Evolutionary conservation across 768 basidiomycete genomes (phyloP), one percentile per base, ranked within the genome.

Genomic region (Jaapia argillacea): DNA sequence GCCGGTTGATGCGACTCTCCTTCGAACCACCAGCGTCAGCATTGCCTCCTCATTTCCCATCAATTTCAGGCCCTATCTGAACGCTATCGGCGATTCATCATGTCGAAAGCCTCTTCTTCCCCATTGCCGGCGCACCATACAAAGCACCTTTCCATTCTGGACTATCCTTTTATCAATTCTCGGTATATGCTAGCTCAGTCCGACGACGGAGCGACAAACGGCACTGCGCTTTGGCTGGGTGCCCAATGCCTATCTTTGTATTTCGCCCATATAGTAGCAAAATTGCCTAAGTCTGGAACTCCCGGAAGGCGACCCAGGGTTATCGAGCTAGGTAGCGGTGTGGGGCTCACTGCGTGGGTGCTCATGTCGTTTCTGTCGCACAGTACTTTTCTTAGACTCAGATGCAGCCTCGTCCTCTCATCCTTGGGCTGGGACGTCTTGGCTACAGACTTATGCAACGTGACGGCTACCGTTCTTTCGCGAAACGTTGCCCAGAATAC

Each of bases 201-300:
- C 36, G 66, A 75, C 58, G 70, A 84, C 53, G 79, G 82, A 33
- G 53, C 60, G 13, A 75, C 80, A 21, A 90, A 85, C 46, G 89
- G 89, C 14, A 89, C 86, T 2, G 76, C 84, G 2, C 75, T 91
- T 41, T 91, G 89, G 89, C 77, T 90, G 42, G 79, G 77, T 33
- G 84, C 79, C 0, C 88, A 93, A 59, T 72, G 83, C 55, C 71
- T 91, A 28, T 70, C 83, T 14, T 54, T 68, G 36, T 86, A 79
- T 55, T 67, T 88, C 24, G 62, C 69, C 16, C 59, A 68, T 38
- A 48, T 64, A 18, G 7, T 7, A 64, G 65, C 51, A 61, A 53
- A 35, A 49, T n/a, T 42, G 31, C 33, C 6, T 41, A 35, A 51
- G 42, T 38, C 43, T 36, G 40, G 44, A 37, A 14, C 21, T 6